Evolutionary conservation across 1,284 basidiomycete genomes (phyloP), one percentile per base, ranked within the genome.

Genomic region (Apiotrichum montevideense): DNA sequence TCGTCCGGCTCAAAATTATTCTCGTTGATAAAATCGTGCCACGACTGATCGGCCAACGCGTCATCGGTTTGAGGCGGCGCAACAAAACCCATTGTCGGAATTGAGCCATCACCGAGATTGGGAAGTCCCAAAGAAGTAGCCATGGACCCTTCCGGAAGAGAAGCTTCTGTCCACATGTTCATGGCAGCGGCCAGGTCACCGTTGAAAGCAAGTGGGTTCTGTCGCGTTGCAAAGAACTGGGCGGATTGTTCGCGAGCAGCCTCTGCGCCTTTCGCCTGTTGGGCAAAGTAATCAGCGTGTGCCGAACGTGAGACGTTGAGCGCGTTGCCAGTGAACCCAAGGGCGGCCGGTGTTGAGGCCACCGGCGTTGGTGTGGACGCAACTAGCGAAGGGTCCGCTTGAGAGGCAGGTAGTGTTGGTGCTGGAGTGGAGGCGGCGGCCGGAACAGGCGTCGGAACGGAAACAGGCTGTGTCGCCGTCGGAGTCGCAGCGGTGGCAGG

Each of bases 1-100:
- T 62, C 60, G 52, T 62, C 60, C 34, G 54, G 56, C 39, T 62
- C 60, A 58, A 62, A 62, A 57, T 56, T 62, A 52, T 62, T 57
- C 46, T 62, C 60, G 55, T 62, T 62, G 50, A 62, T 62, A 49
- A 58, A 62, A 46, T 62, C 60, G 57, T 62, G 60, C 60, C 60
- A 62, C n/a, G 57, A 58, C 55, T 62, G 60, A 44, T 62, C 60
- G 13, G 60, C 60, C 11, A 62, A 46, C 34, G 60, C 60, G 50
- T 62, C 60, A 45, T 62, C 60, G 7, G 58, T 55, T 35, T 43
- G 34, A 5, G 47, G 46, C 4, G 42, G 35, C 8, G 43, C 42
- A 2, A 48, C 35, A 4, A 49, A 46, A 3, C 52, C 52, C 29
- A 46, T 14, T 3, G 50, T 35, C 46, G 47, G 15, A 21, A 40